Evolutionary conservation across 2,329 filamentous ascomycete species (phyloP), one percentile per base, ranked within the genome.

Genomic region (Epichloe sp.): DNA sequence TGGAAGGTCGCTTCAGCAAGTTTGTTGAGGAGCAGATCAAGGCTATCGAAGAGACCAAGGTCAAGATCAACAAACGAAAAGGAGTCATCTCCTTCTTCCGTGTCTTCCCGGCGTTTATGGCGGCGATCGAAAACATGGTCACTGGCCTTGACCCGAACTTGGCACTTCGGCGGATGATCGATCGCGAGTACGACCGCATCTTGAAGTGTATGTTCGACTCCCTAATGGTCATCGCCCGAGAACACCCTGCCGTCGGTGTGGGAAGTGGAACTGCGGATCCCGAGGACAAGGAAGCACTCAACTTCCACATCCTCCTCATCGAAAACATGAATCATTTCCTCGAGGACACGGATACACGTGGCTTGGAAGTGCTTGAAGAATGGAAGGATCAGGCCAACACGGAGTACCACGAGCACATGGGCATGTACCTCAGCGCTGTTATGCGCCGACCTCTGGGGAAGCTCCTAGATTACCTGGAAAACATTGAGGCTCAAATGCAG

Each of bases 311-410:
- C 60, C 77, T 97, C 36, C 77, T 97, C 50, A 97, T 98, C 58
- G 91, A 98, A 68, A 98, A 98, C 67, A 96, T 96, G 89, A 94
- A 96, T 63, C 89, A 95, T 68, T 97, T 95, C 69, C 74, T 93
- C 11, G 90, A 97, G 64, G 90, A 96, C 66, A 85, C 95, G 8
- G 88, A 95, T 58, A 75, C 84, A 15, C 78, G 80, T 17, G 77
- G 79, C 38, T 80, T 93, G 55, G 78, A 85, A 7, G 81, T 95
- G 1, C 76, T 97, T 4, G 82, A 87, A 54, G 82, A 87, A 58
- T 96, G 90, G 87, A 85, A 83, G 62, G 79, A 83, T 40, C 83
- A 85, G 52, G 93, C 91, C 1, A 73, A 78, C 35, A 76, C 80
- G 44, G 89, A 95, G 68, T 83, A 95, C 66, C 73, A 78, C 49